Base-by-base conservation (phyloP, 495 filamentous ascomycete species). In the Aspergillus funiculosus region DNA sequence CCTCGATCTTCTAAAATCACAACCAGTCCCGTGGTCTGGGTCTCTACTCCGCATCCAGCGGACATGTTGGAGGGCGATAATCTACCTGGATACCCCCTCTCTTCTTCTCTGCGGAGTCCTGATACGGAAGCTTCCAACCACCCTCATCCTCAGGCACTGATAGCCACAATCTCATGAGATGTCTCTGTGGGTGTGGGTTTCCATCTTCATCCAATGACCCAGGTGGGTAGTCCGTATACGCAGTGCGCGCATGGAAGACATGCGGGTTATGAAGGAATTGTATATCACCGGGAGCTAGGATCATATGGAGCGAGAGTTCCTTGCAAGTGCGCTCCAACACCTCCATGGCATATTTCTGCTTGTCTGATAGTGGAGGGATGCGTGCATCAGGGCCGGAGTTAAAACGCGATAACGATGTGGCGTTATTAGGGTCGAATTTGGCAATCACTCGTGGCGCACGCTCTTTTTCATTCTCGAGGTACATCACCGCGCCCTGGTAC, bases 51-150 rank as follows among this genome's bases (percentile, higher is more conserved):
- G 82, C 85, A 74, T 87, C 84, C 43, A 86, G 60, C 2, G 81
- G 83, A 46, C 75, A 76, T 14, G 72, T 67, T 17, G 87, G 86
- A 6, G 77, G 59, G 22, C 78, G 82, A 60, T 94, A 75, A 62
- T 92, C 78, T 5, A 94, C 87, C 64, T 94, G 89, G 37, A 94
- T 82, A 0, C 89, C 89, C 0, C 89, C 87, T 13, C 89, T 68
- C 72, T 92, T 94, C 75, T 85, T 85, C 70, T 89, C 78, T 43
- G 77, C 66, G 36, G 78, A 79, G 70, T 94, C 89, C 51, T 77
- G 76, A 63, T 87, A 91, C 6, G 87, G 87, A 58, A 89, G 62
- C 37, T 77, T 82, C 89, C 88, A 95, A 0, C 89, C 89, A 0
- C 87, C 89, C 61, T 94, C 89, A 22, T 63, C 60, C 67, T 91